Percentiles rank a stretch among this genome's conserved stretches.
Evolutionary conservation across 2,329 filamentous ascomycete genomes (phyloP).

Genomic region (Coniella vitis): DNA sequence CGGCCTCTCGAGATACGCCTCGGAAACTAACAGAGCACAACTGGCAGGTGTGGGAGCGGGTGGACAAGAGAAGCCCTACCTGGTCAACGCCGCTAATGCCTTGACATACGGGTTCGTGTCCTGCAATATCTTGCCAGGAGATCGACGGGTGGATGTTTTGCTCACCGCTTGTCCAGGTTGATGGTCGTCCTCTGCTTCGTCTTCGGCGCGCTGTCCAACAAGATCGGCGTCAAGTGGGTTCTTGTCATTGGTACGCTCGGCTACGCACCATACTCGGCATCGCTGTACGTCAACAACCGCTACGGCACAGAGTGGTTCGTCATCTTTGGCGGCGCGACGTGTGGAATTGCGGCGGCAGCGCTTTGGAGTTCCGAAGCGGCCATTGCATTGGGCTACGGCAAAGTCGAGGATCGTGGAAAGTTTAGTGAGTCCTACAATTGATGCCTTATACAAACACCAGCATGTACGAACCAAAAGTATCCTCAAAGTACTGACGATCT

Average conservation of each 20-base stretch:
- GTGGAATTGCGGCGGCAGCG: conserved; percentile 32
- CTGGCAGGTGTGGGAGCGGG: conserved; percentile 26
- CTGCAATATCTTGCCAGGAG: conserved; percentile 6
- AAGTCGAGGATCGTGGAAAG: conserved; percentile 37
- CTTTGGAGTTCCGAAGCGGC: conserved; percentile 30
- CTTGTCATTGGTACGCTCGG: conserved; percentile 37
- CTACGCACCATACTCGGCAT: conserved; percentile 36
- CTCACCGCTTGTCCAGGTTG: conserved; percentile 24
- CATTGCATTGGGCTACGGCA: conserved; percentile 36
- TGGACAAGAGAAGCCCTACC: conserved; percentile 28
- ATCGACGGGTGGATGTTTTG: too few relatives aligned
- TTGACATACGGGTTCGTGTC: conserved; percentile 29
- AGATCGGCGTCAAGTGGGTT: conserved; percentile 33
- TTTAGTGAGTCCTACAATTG: conserved; percentile 22
- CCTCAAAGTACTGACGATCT: too few relatives aligned
- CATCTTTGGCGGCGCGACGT: conserved; percentile 34
- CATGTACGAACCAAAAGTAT: too few relatives aligned
- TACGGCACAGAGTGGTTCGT: conserved; percentile 38
- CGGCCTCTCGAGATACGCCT: too few relatives aligned
- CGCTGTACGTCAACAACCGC: conserved; percentile 37
- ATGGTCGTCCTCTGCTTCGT: conserved; percentile 38
- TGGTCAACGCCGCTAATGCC: conserved; percentile 35
- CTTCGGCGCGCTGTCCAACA: conserved; percentile 33
- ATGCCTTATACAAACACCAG: background rate
- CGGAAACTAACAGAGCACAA: too few relatives aligned